Conservation (phyloP, 1,284 basidiomycete species). For the Garcileccinum viscosum region DNA sequence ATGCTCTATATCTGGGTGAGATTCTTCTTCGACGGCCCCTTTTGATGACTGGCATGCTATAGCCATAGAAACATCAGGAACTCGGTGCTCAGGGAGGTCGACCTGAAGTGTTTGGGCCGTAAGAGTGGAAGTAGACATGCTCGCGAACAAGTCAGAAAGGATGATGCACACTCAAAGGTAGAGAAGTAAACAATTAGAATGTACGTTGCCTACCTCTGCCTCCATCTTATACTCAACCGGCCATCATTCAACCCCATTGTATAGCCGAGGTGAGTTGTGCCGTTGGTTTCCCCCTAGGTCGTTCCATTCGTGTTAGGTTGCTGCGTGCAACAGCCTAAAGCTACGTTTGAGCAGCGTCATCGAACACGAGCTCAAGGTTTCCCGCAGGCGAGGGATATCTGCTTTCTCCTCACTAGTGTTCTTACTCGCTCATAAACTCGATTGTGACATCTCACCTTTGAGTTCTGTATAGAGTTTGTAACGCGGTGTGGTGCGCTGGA, state of each 20-base stretch:
- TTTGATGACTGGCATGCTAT: slow-evolving; percentile 5
- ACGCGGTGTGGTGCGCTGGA: not conserved
- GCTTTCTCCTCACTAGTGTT: slow-evolving; percentile 13
- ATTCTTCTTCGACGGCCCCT: slow-evolving; percentile 9
- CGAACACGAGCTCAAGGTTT: slow-evolving; percentile 19
- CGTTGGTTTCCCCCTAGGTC: slow-evolving; percentile 1
- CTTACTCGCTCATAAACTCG: slow-evolving; percentile 5
- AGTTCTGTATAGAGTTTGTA: not conserved
- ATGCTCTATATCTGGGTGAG: slow-evolving; percentile 66
- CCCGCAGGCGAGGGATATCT: slow-evolving; percentile 28
- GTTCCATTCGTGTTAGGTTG: slow-evolving; percentile 3
- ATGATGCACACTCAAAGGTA: slow-evolving; percentile 6
- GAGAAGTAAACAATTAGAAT: slow-evolving; percentile 6
- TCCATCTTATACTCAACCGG: slow-evolving; percentile 29
- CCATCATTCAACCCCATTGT: not conserved
- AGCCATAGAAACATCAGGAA: slow-evolving; percentile 7
- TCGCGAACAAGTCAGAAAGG: slow-evolving; percentile 8
- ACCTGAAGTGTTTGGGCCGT: not conserved
- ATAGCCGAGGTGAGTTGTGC: slow-evolving; percentile 1
- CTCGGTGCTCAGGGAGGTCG: slow-evolving; percentile 2
- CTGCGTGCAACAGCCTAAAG: slow-evolving; percentile 8
- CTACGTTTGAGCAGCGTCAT: not conserved
- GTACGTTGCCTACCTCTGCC: slow-evolving; percentile 13
- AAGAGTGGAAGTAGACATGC: slow-evolving; percentile 18
- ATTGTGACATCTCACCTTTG: slow-evolving; percentile 18